These are phyloP conservation scores for Penicillium maclennaniae DNA, from an alignment of 495 filamentous ascomycete genomes.

Conservation along the genomic window DNA sequence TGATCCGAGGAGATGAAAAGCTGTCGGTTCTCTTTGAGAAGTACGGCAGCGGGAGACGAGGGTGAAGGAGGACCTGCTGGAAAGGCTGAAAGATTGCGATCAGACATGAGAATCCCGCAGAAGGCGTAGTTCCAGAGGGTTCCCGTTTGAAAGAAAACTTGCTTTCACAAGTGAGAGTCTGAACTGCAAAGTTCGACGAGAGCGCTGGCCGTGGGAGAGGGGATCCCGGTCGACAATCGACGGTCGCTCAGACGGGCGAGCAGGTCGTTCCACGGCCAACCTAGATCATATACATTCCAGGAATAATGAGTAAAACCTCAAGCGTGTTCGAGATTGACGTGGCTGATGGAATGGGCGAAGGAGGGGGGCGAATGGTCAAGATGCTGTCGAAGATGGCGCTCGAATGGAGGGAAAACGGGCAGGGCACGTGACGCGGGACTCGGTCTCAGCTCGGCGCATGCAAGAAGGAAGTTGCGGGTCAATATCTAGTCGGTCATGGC, in stretches of 20 bases:
- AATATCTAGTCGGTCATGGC: not conserved
- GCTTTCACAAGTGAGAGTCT: conserved; percentile 13
- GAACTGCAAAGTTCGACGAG: conserved; percentile 19
- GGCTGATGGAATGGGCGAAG: conserved; percentile 23
- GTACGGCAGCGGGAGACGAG: conserved; percentile 39
- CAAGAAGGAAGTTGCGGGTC: conserved; percentile 2
- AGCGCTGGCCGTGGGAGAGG: conserved; percentile 22
- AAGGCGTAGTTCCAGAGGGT: conserved; percentile 8
- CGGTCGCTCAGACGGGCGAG: conserved; percentile 41
- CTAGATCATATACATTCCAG: conserved; percentile 43
- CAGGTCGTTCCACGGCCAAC: conserved; percentile 36
- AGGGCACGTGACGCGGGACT: conserved; percentile 33
- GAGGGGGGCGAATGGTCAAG: conserved; percentile 28
- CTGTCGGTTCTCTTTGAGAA: conserved; percentile 36
- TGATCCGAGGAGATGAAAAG: conserved; percentile 33
- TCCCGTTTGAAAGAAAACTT: not conserved
- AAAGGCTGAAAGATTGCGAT: conserved; percentile 37
- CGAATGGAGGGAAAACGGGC: conserved; percentile 39
- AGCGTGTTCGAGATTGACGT: conserved; percentile 13
- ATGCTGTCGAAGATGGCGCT: conserved; percentile 29
- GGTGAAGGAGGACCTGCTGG: conserved; percentile 43
- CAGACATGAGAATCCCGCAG: conserved; percentile 39
- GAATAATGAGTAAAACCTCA: conserved; percentile 12
- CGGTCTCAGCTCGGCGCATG: conserved; percentile 7
- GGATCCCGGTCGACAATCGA: conserved; percentile 30